These are phyloP conservation scores for Globisporangium middletonii DNA, from an alignment of 352 stramenopile species.

Conservation along the genomic window DNA sequence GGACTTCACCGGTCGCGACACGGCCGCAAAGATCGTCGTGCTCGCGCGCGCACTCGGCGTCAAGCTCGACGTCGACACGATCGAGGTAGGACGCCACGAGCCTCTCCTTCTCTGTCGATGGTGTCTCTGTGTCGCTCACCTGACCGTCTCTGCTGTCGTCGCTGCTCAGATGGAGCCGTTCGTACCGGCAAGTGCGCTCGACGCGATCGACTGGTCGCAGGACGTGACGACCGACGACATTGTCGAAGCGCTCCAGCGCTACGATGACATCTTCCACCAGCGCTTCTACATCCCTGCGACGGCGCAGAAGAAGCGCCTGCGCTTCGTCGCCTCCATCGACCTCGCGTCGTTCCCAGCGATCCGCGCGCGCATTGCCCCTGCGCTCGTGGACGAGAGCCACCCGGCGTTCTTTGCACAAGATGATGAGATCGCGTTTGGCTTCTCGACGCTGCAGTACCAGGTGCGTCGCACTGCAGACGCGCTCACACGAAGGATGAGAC, in stretches of 20 bases:
- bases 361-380: conserved; percentile 36
- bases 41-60: conserved; percentile 57
- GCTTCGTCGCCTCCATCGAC: conserved; percentile 68
- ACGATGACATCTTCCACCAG: conserved; percentile 53
- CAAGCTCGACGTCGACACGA: conserved; percentile 33
- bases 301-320: conserved; percentile 40
- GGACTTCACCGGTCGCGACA: conserved; percentile 57
- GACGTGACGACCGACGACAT: conserved; percentile 44
- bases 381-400: conserved; percentile 58
- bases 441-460: conserved; percentile 67
- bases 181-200: conserved; percentile 37
- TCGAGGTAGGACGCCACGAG: conserved; percentile 17
- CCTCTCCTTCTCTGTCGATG: background rate
- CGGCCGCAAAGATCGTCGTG: conserved; percentile 67
- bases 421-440: conserved; percentile 70
- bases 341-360: conserved; percentile 44
- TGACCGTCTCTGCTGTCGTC: background rate
- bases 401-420: conserved; percentile 51
- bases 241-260: conserved; percentile 33
- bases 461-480: conserved; percentile 2
- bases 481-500: background rate
- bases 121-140: background rate
- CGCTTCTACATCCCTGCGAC: conserved; percentile 44
- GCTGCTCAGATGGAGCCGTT: conserved; percentile 33
- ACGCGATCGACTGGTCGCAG: conserved; percentile 37